Base-by-base conservation (phyloP, 129 eudicot genomes). In the Tanacetum coccineum region DNA sequence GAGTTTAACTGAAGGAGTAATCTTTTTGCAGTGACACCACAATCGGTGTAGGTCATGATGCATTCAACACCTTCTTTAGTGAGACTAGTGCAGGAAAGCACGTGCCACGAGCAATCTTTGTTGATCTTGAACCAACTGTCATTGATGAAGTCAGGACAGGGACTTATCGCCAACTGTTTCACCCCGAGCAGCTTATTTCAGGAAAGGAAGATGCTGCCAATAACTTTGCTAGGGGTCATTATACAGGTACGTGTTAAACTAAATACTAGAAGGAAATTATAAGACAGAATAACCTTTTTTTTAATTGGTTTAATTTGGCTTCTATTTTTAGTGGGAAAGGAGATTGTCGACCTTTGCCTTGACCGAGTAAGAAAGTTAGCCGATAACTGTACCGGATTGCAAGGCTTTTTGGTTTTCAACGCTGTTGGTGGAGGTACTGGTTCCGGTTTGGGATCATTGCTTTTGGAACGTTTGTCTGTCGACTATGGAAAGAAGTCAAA, bases 361-460 rank as follows among this genome's bases (percentile, higher is more conserved):
- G 98, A 88, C 52, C 85, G 96, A 68, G 95, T 92, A 44, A 78
- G 98, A 72, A 92, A 92, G 81, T 74, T 92, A 72, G 98, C 96
- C 45, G 98, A 88, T 76, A 92, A 86, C 81, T 92, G 98, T 78
- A 92, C 98, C 3, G 96, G 98, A 13, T 77, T 92, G 82, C 96
- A 92, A 86, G 98, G 98, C 6, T 92, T 92, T 65, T 64, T 92
- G 78, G 96, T 92, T 59, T 92, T 92, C 62, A 92, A 76, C 67
- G 98, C 96, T 66, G 98, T 92, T 36, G 98, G 98, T 71, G 98
- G 98, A 74, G 98, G 96, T 45, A 92, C 98, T 4, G 98, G 98
- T 68, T 92, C 98, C 48, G 98, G 96, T 60, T 81, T 92, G 83
- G 98, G 98, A 42, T 92, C 98, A 1, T 81, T 92, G 85, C 67